These are phyloP conservation scores for Fusarium cicatricum DNA, from an alignment of 2,329 filamentous ascomycete genomes.

Conservation along the genomic window DNA sequence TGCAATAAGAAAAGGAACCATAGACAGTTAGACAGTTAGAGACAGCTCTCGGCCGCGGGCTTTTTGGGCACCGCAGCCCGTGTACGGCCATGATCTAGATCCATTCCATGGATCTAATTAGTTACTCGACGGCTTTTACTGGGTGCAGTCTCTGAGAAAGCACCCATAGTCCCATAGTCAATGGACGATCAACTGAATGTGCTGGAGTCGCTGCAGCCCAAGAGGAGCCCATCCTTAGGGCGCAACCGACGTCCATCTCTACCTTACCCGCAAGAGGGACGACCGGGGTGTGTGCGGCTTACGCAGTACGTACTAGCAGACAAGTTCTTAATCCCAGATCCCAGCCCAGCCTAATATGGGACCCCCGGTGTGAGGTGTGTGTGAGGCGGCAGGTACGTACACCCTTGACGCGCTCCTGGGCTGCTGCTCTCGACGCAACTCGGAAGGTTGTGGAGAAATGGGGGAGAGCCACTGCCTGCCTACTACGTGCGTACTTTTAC, in stretches of 20 bases:
- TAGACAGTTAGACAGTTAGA: no score
- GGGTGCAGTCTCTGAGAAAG: neutral
- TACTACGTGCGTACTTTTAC: neutral
- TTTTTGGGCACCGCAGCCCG: neutral
- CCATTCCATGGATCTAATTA: neutral
- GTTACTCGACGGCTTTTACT: neutral
- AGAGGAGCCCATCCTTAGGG: neutral
- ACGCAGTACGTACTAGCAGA: no score
- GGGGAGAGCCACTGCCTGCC: neutral
- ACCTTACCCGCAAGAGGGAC: neutral
- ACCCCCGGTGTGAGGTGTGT: neutral
- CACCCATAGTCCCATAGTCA: neutral
- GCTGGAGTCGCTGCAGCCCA: neutral
- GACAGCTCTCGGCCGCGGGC: neutral
- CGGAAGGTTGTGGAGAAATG: neutral
- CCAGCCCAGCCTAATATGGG: neutral
- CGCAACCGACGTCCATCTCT: neutral
- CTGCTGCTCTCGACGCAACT: neutral
- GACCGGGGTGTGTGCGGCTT: conserved; percentile 1
- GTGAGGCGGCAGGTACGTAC: neutral
- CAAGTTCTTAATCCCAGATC: no score
- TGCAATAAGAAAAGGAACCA: neutral
- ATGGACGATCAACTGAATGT: neutral
- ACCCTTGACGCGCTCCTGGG: neutral
- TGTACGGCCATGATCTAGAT: neutral